Evolutionary conservation across 73 alveolate species (phyloP).

Genomic region (Paramecium primaurelia): DNA sequence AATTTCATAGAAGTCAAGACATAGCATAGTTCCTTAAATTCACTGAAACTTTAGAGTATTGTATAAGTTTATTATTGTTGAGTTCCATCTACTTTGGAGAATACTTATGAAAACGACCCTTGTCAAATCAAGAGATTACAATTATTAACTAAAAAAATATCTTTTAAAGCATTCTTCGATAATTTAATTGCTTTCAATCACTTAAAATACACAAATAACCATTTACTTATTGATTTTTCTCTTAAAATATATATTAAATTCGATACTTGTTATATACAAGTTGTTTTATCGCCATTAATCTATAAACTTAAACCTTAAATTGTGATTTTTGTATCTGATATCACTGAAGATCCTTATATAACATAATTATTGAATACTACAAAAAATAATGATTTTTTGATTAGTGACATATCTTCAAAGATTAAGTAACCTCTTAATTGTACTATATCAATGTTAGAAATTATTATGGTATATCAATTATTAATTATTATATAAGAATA

Average conservation of each 20-base stretch:
- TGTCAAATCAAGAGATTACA: background rate
- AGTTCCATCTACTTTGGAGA: background rate
- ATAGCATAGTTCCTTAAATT: background rate
- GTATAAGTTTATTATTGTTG: background rate
- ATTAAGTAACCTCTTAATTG: slow-evolving; percentile 16
- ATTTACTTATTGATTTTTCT: background rate
- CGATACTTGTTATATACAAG: background rate
- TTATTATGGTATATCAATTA: background rate
- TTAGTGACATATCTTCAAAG: background rate
- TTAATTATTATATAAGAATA: background rate
- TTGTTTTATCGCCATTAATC: background rate
- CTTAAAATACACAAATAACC: background rate
- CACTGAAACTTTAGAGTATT: background rate
- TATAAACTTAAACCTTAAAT: background rate
- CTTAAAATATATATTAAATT: background rate
- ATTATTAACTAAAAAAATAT: background rate
- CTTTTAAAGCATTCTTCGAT: background rate
- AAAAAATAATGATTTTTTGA: background rate
- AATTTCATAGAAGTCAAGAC: background rate
- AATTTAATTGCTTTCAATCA: background rate
- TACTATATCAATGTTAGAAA: slow-evolving; percentile 21
- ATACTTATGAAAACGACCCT: background rate
- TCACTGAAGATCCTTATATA: background rate
- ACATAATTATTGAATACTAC: background rate
- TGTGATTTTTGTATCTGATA: background rate